Evolutionary conservation across 2,329 filamentous ascomycete species (phyloP).

Genomic region (Clonostachys rosea): DNA sequence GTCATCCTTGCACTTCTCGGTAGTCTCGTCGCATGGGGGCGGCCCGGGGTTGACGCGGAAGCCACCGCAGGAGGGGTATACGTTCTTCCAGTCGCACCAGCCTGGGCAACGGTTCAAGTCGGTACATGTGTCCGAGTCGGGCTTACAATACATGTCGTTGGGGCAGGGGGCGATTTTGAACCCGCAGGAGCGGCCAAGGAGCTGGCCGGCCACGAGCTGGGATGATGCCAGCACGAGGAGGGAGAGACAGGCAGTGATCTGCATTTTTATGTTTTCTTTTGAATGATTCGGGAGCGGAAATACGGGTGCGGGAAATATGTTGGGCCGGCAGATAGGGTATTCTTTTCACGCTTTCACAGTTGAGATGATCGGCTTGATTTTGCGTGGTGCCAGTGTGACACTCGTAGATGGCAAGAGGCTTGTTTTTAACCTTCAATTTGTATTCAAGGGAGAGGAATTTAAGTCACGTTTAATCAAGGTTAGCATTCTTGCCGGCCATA

Average conservation of each 20-base stretch:
- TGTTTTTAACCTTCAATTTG: too few relatives aligned
- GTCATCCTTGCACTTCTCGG: constrained; percentile 21
- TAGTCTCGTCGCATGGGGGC: constrained; percentile 11
- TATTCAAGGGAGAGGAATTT: too few relatives aligned
- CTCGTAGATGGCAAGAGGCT: too few relatives aligned
- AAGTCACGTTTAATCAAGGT: too few relatives aligned
- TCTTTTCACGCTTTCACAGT: too few relatives aligned
- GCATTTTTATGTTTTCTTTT: background rate
- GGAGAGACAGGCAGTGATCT: background rate
- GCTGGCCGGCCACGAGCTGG: background rate
- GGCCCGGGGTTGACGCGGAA: constrained; percentile 10
- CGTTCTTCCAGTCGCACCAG: constrained; percentile 17
- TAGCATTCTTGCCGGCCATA: background rate
- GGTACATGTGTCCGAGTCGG: constrained; percentile 12
- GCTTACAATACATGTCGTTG: constrained; percentile 13
- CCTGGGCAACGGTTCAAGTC: constrained; percentile 18
- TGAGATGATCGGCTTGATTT: too few relatives aligned
- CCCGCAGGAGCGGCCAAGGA: constrained; percentile 12
- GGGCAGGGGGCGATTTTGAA: constrained; percentile 19
- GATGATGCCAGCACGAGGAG: background rate
- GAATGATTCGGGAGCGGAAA: too few relatives aligned
- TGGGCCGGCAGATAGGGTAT: too few relatives aligned
- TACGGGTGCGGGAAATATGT: too few relatives aligned
- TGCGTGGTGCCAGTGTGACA: too few relatives aligned
- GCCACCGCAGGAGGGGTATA: constrained; percentile 25